phyloP scores from a whole-genome alignment of 306 rosid genomes.

The Lathyrus tuberosus region DNA sequence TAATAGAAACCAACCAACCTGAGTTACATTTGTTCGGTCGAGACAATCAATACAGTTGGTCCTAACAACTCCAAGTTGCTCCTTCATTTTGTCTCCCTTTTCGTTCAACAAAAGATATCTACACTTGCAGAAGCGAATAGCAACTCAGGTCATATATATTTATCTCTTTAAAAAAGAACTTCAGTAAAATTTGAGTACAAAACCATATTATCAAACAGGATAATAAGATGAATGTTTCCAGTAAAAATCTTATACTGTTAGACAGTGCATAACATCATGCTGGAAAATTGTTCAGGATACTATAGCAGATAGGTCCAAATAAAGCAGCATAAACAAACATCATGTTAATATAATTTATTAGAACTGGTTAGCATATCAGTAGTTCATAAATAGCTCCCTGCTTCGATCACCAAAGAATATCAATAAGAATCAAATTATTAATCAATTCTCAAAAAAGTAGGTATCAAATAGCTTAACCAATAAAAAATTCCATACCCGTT shows the following conservation, averaged over 20 bases:
- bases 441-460: conserved; percentile 24
- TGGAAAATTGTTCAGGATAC: conserved; percentile 10
- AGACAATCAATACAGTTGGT: conserved; percentile 96
- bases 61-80: conserved; percentile 92
- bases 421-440: conserved; percentile 30
- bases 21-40: conserved; percentile 98
- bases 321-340: conserved; percentile 29
- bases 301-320: conserved; percentile 28
- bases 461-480: conserved; percentile 28
- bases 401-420: conserved; percentile 32
- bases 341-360: conserved; percentile 29
- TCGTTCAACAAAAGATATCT: conserved; percentile 87
- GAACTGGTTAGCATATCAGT: conserved; percentile 25
- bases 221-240: background rate
- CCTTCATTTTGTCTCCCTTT: conserved; percentile 94
- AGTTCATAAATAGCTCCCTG: conserved; percentile 27
- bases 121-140: conserved; percentile 41
- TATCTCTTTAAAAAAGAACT: background rate
- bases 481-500: conserved; percentile 68
- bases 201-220: conserved; percentile 10
- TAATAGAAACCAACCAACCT: conserved; percentile 56
- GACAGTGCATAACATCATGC: conserved; percentile 16
- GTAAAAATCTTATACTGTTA: conserved; percentile 17
- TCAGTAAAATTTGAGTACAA: conserved; percentile 5
- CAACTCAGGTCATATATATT: conserved; percentile 26